Evolutionary conservation across 2,329 filamentous ascomycete genomes (phyloP), one percentile per base, ranked within the genome.

Genomic region (Thelonectria rubi): DNA sequence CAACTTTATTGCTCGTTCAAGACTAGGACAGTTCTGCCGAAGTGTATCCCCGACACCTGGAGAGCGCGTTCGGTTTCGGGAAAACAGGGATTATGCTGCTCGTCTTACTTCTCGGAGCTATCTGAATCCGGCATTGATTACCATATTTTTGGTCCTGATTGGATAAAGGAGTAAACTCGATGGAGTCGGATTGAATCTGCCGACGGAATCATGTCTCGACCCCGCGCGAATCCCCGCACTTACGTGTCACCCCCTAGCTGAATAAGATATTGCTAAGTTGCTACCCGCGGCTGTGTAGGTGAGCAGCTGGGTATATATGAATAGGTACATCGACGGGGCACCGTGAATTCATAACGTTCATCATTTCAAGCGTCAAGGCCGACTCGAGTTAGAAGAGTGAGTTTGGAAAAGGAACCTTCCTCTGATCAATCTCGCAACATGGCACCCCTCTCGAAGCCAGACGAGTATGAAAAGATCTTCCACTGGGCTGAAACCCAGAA

Each of bases 401-500:
- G 26, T 30, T 30, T 6, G 8, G 26, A 30, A 30, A 30, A 30
- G 26, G n/a, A 9, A 30, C 26, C 26, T 24, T 4, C n/a, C 20
- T 34, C 3, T n/a, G 17, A 20, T 24, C 8, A 2, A 49, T 9
- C n/a, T 15, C 34, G 46, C 46, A 50, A 57, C 18, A 59, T 59
- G 57, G 8, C 57, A 14, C 10, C 26, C 3, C 40, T 46, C 14
- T n/a, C 55, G 6, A 37, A 24, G 3, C 52, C 58, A 0, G 17
- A 72, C 43, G 80, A 84, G 45, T 84, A 83, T 64, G 80, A 83
- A 55, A 80, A 81, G 52, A 81, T 83, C 67, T 83, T 84, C 62
- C 82, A 84, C 69, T 87, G 85, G 85, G 85, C 84, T 0, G 84
- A 86, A 69, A 86, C 84, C n/a, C 85, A 87, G 65, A 80, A 86